Percentiles rank a stretch among this genome's conserved stretches.
Evolutionary conservation across 1,284 basidiomycete genomes (phyloP).

Genomic region (Vanrija pseudolonga): DNA sequence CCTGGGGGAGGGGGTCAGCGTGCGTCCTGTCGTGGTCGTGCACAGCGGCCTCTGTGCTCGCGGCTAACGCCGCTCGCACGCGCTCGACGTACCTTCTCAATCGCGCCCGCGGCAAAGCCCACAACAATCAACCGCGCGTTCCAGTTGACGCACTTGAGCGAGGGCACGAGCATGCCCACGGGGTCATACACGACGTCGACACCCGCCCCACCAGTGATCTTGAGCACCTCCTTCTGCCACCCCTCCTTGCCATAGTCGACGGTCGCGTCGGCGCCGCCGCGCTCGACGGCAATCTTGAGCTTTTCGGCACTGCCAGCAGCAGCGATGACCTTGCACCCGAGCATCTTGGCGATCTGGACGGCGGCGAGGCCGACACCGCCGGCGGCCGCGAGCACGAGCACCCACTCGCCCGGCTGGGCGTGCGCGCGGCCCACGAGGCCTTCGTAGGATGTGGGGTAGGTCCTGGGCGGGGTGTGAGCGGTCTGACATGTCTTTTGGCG

Average conservation of each 20-base stretch:
- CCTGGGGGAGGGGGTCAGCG: conserved; percentile 48
- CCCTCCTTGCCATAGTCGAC: conserved; percentile 50
- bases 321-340: conserved; percentile 53
- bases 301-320: conserved; percentile 50
- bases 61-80: too few species aligned
- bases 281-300: conserved; percentile 44
- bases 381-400: conserved; percentile 82
- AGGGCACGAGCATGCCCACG: conserved; percentile 55
- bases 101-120: conserved; percentile 81
- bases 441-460: conserved; percentile 57
- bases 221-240: conserved; percentile 55
- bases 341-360: conserved; percentile 75
- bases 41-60: not conserved
- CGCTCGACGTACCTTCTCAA: conserved; percentile 75
- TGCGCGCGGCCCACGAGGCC: conserved; percentile 79
- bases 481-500: too few species aligned
- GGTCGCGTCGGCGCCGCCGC: conserved; percentile 48
- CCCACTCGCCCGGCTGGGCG: conserved; percentile 76
- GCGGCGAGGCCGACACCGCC: conserved; percentile 85
- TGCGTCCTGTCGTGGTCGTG: too few species aligned
- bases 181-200: conserved; percentile 87
- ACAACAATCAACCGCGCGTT: conserved; percentile 88
- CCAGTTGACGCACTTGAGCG: conserved; percentile 86
- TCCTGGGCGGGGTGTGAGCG: not conserved
- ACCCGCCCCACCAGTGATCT: conserved; percentile 71